Conservation (phyloP, 1,284 basidiomycete species). For the Leccinum colubrinum region DNA sequence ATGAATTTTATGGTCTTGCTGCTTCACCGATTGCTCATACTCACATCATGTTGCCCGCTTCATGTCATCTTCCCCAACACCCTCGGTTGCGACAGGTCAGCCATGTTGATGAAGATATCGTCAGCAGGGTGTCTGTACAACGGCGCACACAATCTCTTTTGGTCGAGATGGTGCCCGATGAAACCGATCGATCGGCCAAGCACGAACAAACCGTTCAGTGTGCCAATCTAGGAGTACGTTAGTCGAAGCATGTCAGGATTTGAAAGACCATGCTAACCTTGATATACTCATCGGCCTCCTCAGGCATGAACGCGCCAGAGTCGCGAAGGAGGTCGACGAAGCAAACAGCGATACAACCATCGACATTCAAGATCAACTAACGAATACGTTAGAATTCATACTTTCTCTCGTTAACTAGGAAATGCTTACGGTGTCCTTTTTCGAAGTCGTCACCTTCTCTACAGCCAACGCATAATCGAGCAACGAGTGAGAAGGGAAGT, state of each 20-base stretch:
- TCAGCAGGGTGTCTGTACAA: conserved; percentile 91
- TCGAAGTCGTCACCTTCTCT: conserved; percentile 96
- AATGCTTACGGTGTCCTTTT: conserved; percentile 87
- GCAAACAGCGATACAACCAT: conserved; percentile 97
- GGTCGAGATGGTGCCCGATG: conserved; percentile 93
- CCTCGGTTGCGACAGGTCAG: conserved; percentile 74
- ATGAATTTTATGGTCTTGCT: conserved; percentile 11
- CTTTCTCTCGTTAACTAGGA: not conserved
- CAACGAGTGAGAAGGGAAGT: conserved; percentile 92
- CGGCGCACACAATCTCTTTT: conserved; percentile 91
- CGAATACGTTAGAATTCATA: not conserved
- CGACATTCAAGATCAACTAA: conserved; percentile 90
- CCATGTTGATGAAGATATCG: conserved; percentile 87
- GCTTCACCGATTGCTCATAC: not conserved
- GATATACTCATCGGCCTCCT: conserved; percentile 98
- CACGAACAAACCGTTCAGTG: conserved; percentile 95
- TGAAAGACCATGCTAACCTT: conserved; percentile 44
- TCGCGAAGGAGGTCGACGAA: conserved; percentile 96
- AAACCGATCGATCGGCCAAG: conserved; percentile 97
- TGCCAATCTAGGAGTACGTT: conserved; percentile 59
- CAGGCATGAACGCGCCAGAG: conserved; percentile 91
- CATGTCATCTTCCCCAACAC: conserved; percentile 61
- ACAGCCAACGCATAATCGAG: conserved; percentile 99
- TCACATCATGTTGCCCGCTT: not conserved
- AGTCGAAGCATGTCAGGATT: not conserved